phyloP scores from a whole-genome alignment of 495 filamentous ascomycete genomes.

The Thozetella sp. region DNA sequence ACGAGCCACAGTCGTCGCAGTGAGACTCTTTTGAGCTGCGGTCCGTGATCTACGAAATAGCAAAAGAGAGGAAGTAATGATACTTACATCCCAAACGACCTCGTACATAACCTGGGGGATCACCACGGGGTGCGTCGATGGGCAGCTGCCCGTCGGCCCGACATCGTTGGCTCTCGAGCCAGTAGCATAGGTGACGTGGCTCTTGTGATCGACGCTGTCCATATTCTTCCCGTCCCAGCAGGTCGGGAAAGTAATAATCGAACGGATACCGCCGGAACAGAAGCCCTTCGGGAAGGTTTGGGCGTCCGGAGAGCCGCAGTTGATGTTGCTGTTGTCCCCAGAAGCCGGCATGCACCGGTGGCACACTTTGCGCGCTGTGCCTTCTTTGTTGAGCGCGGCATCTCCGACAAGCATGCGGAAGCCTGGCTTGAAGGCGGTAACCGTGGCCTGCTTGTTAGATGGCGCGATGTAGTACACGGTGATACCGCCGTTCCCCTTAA shows the following conservation, averaged over 20 bases:
- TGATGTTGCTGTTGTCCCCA: slow-evolving; percentile 30
- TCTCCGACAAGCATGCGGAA: slow-evolving; percentile 48
- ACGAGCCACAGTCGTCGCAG: no score
- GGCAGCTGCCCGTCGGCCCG: slow-evolving; percentile 37
- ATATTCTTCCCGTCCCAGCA: slow-evolving; percentile 59
- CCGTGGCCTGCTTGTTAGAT: slow-evolving; percentile 38
- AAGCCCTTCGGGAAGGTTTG: slow-evolving; percentile 37
- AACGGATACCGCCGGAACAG: slow-evolving; percentile 48
- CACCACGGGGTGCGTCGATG: slow-evolving; percentile 43
- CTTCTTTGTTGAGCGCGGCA: slow-evolving; percentile 21
- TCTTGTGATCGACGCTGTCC: slow-evolving; percentile 52
- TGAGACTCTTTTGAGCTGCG: no score
- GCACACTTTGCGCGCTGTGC: slow-evolving; percentile 39
- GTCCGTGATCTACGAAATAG: background rate
- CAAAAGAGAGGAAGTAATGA: background rate
- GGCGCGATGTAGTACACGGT: slow-evolving; percentile 53
- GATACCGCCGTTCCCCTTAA: slow-evolving; percentile 40
- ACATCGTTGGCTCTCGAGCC: slow-evolving; percentile 33
- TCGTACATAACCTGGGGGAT: slow-evolving; percentile 54
- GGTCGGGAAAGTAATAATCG: slow-evolving; percentile 50
- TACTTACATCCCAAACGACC: slow-evolving; percentile 40
- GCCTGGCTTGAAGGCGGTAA: slow-evolving; percentile 47
- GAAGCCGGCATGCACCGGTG: slow-evolving; percentile 36
- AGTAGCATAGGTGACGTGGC: slow-evolving; percentile 41
- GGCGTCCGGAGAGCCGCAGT: slow-evolving; percentile 50